phyloP scores from a whole-genome alignment of 495 filamentous ascomycete species.

The Letharia columbiana region DNA sequence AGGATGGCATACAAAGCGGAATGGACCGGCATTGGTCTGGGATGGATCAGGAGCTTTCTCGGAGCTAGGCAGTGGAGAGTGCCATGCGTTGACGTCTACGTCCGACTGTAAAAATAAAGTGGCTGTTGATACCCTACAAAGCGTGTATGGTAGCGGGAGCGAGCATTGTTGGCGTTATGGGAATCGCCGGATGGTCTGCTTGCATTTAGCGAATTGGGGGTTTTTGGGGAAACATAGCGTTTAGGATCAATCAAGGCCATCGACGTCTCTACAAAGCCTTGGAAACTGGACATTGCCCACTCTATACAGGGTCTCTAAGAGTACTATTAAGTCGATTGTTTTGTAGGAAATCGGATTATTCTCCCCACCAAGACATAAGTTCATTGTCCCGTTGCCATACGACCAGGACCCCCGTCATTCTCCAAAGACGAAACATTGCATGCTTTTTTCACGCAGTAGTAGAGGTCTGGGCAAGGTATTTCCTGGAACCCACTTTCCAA shows the following conservation, averaged over 20 bases:
- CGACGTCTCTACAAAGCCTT: not conserved
- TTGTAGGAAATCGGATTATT: not conserved
- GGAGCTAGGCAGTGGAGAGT: constrained; percentile 73
- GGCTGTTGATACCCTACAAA: not conserved
- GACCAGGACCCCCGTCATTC: not conserved
- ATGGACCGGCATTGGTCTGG: constrained; percentile 76
- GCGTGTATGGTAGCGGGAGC: not conserved
- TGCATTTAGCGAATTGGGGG: constrained; percentile 12
- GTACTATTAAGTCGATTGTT: not conserved
- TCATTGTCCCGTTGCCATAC: not conserved
- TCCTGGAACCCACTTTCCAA: not conserved
- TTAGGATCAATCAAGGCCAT: not conserved
- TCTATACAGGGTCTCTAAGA: not conserved
- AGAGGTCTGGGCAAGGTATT: not conserved
- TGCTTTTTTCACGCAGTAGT: not conserved
- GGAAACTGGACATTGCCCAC: not conserved
- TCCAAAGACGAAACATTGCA: constrained; percentile 1
- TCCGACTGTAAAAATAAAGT: constrained; percentile 46
- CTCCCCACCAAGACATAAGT: not conserved
- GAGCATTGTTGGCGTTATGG: constrained; percentile 4
- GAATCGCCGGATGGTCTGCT: not conserved
- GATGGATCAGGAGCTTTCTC: constrained; percentile 70
- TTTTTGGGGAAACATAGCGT: not conserved
- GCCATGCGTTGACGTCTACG: constrained; percentile 73
- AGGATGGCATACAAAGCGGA: constrained; percentile 42